Percentiles rank a stretch among this genome's conserved stretches.
phyloP scores from a whole-genome alignment of 163 green algal genomes.

The Coccomyxa subellipsoidea region DNA sequence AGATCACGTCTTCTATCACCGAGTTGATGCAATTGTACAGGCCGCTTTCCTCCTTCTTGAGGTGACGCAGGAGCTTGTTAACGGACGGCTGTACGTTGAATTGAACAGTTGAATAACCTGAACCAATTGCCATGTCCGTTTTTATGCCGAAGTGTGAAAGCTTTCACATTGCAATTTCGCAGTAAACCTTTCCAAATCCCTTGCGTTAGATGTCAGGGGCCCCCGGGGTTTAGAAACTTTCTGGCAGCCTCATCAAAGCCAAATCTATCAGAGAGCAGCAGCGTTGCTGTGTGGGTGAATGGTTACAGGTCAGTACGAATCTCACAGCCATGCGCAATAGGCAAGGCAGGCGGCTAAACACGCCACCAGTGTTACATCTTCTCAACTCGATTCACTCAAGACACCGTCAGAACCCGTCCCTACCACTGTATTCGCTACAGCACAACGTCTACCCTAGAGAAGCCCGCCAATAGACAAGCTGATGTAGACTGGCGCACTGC shows the following conservation, averaged over 20 bases:
- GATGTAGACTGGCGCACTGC: not conserved
- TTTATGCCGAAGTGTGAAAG: not conserved
- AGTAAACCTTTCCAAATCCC: too few relatives aligned
- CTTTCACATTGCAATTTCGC: too few relatives aligned
- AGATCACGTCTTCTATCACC: constrained; percentile 71
- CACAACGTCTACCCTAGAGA: not conserved
- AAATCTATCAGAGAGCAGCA: too few relatives aligned
- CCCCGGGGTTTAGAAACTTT: too few relatives aligned
- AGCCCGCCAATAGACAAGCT: not conserved
- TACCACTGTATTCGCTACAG: not conserved
- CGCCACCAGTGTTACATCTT: not conserved
- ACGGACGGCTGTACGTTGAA: constrained; percentile 10
- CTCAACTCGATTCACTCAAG: not conserved
- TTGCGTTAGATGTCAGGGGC: too few relatives aligned
- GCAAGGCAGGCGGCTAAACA: not conserved
- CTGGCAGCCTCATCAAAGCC: too few relatives aligned
- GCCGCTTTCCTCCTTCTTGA: constrained; percentile 67
- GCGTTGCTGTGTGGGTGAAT: too few relatives aligned
- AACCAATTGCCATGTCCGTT: not conserved
- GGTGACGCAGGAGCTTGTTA: constrained; percentile 51
- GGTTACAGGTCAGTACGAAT: not conserved
- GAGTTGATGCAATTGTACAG: constrained; percentile 80
- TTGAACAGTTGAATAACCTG: not conserved
- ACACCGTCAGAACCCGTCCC: not conserved
- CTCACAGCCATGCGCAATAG: not conserved